phyloP scores from a whole-genome alignment of 2,329 filamentous ascomycete species.

The Dothideomycetes sp. region DNA sequence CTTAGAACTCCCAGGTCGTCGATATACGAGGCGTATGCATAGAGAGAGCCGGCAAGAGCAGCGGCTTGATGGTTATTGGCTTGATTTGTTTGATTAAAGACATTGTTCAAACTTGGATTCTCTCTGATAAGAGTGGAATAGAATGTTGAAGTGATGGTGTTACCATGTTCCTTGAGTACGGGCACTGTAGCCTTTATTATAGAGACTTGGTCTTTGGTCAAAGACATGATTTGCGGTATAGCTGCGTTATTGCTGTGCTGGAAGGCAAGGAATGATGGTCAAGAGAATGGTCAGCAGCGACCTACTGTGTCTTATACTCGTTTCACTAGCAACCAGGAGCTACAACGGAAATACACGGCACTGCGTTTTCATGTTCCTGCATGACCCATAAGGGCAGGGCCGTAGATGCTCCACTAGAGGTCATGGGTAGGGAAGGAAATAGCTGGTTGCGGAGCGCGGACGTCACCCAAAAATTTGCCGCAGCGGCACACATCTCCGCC shows the following conservation, averaged over 20 bases:
- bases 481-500: no score
- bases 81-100: slow-evolving; percentile 65
- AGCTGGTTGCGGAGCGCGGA: no score
- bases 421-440: no score
- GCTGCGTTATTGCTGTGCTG: background rate
- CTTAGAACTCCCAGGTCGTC: slow-evolving; percentile 52
- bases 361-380: no score
- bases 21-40: slow-evolving; percentile 62
- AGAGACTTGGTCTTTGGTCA: slow-evolving; percentile 51
- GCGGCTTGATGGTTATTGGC: slow-evolving; percentile 54
- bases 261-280: background rate
- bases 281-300: background rate
- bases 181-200: slow-evolving; percentile 63
- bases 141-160: slow-evolving; percentile 58
- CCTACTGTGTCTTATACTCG: no score
- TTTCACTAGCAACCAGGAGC: no score
- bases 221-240: slow-evolving; percentile 21
- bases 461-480: no score
- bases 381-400: no score
- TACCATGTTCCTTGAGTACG: slow-evolving; percentile 55
- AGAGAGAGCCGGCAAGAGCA: slow-evolving; percentile 59
- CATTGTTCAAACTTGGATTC: slow-evolving; percentile 54
- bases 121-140: slow-evolving; percentile 57
- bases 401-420: no score
- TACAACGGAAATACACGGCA: no score